Percentiles rank a stretch among this genome's conserved stretches.
These are phyloP conservation scores for Ilyonectria sp. DNA, from an alignment of 2,329 filamentous ascomycete genomes.

Conservation along the genomic window DNA sequence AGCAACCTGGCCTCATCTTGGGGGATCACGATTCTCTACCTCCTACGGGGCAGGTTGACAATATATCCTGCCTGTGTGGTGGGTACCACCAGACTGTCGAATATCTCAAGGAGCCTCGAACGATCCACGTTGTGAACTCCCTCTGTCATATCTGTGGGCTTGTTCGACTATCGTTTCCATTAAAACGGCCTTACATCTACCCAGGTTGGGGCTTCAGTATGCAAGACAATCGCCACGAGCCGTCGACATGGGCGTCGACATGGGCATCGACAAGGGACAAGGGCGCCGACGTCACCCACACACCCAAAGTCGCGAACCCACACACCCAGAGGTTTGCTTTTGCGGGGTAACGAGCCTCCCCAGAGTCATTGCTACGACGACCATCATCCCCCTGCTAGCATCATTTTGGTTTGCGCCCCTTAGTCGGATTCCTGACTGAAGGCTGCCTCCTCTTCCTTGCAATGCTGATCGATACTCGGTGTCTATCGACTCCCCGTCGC, in stretches of 20 bases:
- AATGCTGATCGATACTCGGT: conserved; percentile 10
- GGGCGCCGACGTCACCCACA: conserved; percentile 43
- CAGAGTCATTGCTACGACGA: conserved; percentile 15
- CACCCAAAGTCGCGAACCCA: conserved; percentile 3
- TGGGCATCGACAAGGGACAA: neutral
- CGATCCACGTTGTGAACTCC: too few relatives aligned
- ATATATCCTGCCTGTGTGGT: too few relatives aligned
- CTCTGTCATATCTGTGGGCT: too few relatives aligned
- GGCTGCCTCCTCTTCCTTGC: neutral
- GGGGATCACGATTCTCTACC: neutral
- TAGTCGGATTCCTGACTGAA: conserved; percentile 5
- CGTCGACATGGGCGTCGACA: conserved; percentile 14
- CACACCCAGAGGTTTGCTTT: conserved; percentile 29
- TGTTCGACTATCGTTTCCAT: neutral
- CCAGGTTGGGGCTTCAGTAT: neutral
- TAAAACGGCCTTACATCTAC: neutral
- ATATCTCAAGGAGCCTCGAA: too few relatives aligned
- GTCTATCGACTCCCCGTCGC: neutral
- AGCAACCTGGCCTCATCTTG: conserved; percentile 3
- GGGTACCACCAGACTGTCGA: too few relatives aligned
- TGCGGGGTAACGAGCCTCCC: conserved; percentile 40
- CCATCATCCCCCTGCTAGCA: conserved; percentile 10
- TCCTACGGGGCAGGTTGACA: too few relatives aligned
- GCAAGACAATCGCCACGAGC: neutral
- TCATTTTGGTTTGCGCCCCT: conserved; percentile 16